phyloP scores from a whole-genome alignment of 176 grass and related monocot species.

The Oryza coarctata region DNA sequence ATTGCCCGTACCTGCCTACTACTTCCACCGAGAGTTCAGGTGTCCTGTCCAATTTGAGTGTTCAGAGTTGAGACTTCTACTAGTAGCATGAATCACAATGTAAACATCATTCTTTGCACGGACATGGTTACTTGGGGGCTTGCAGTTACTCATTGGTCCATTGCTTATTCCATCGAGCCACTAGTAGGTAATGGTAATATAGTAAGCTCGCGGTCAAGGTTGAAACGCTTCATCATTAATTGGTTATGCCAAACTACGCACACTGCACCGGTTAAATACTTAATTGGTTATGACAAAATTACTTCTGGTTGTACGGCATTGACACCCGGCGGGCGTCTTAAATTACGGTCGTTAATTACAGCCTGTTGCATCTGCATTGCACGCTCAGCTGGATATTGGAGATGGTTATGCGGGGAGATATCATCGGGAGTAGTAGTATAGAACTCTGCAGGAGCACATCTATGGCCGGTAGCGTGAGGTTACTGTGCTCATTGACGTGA shows the following conservation, averaged over 20 bases:
- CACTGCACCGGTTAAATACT: neutral
- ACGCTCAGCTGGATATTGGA: neutral
- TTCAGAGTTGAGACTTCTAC: neutral
- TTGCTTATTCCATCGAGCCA: neutral
- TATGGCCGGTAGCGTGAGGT: neutral
- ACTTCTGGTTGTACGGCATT: neutral
- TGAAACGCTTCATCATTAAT: neutral
- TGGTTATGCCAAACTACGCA: neutral
- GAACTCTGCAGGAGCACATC: slow-evolving; percentile 2
- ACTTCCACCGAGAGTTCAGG: neutral
- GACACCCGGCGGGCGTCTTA: neutral
- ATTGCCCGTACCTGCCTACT: neutral
- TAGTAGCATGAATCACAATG: neutral
- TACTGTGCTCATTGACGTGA: slow-evolving; percentile 17
- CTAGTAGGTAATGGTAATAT: neutral
- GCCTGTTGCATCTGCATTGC: slow-evolving; percentile 38
- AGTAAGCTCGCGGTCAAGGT: neutral
- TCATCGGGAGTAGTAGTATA: slow-evolving; percentile 1
- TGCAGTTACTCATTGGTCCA: neutral
- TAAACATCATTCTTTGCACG: neutral
- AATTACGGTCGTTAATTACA: slow-evolving; percentile 23
- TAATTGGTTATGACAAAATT: slow-evolving; percentile 19
- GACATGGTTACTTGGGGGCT: neutral
- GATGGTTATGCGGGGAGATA: neutral
- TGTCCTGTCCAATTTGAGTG: neutral